Base-by-base conservation (phyloP, 805 yeast genomes). In the Lachancea sp. region DNA sequence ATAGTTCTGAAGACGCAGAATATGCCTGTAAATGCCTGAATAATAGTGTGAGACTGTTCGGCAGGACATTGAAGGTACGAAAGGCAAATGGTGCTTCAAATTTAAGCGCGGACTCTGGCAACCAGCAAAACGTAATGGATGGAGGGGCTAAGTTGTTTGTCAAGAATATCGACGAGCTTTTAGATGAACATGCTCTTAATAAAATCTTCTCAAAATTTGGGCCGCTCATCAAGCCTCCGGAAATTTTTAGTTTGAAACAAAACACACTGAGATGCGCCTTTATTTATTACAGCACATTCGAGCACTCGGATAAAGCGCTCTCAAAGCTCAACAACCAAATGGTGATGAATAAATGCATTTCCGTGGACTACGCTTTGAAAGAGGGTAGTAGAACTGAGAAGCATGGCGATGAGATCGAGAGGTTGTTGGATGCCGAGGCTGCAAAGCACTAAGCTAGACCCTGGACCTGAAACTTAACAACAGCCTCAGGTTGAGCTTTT, bases 321-420 rank as follows among this genome's bases (percentile, higher is more conserved):
- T 72, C 68, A 21, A 74, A 74, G 38, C 72, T 90, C 78, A 69
- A 84, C 49, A 80, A 82, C 2, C 78, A 77, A 41, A 68, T 75
- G 42, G 64, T 92, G 12, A 75, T 84, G 77, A 87, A 85, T 57
- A 69, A 69, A 45, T 74, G 73, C 21, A 67, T 86, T 5, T 58
- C 62, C 2, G 67, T 89, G 2, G 74, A 74, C 23, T 88, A 87
- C 56, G 92, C 96, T 0, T 77, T 70, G 53, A 86, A 84, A 60
- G 77, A 75, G 41, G 53, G 48, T 68, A 38, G 72, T 69, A 72
- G 43, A 55, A 50, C 48, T 8, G 76, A 76, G 15, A 70, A 73
- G 35, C 94, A 85, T 51, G 96, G 96, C n/a, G 89, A 82, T 50
- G 72, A 70, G 28, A 76, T 78, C 0, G 96, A 89, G 56, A 69